phyloP scores from a whole-genome alignment of 768 basidiomycete genomes.

The Suillus placidus region DNA sequence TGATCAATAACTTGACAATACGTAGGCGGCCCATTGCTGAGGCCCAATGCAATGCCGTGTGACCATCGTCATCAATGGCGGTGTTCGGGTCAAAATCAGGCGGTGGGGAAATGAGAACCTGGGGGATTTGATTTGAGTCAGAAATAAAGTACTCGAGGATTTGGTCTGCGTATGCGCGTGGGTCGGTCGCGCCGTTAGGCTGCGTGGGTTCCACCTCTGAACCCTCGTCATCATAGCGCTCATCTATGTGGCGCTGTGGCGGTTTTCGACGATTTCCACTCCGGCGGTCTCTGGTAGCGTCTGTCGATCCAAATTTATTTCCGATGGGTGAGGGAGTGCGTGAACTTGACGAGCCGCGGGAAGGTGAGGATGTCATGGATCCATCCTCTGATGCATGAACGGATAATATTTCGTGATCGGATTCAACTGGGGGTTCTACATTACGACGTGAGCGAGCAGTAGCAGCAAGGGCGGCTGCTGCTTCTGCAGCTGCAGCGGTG shows the following conservation, averaged over 20 bases:
- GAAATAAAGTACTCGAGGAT: conserved; percentile 99
- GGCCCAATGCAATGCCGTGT: conserved; percentile 97
- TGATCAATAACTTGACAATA: conserved; percentile 90
- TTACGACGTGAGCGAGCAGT: conserved; percentile 65
- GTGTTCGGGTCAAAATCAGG: conserved; percentile 93
- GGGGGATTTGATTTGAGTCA: conserved; percentile 90
- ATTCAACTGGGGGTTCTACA: conserved; percentile 51
- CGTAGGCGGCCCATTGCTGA: conserved; percentile 98
- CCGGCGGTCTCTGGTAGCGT: conserved; percentile 25
- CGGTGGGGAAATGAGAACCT: conserved; percentile 84
- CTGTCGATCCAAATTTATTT: conserved; percentile 39
- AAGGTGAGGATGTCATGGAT: conserved; percentile 88
- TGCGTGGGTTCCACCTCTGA: conserved; percentile 44
- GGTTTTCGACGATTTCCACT: conserved; percentile 50
- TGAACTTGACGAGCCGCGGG: conserved; percentile 84
- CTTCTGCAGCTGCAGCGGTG: conserved; percentile 22
- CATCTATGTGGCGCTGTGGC: conserved; percentile 49
- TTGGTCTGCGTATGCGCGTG: conserved; percentile 87
- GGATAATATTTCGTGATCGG: conserved; percentile 67
- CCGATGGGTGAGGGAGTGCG: conserved; percentile 89
- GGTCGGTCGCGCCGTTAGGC: conserved; percentile 52
- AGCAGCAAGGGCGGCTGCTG: conserved; percentile 35
- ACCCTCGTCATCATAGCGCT: conserved; percentile 46
- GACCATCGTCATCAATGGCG: conserved; percentile 97
- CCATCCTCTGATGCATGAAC: conserved; percentile 81